Evolutionary conservation across 208 protist genomes (phyloP), one percentile per base, ranked within the genome.

Genomic region (Leptomonas pyrrhocoris): DNA sequence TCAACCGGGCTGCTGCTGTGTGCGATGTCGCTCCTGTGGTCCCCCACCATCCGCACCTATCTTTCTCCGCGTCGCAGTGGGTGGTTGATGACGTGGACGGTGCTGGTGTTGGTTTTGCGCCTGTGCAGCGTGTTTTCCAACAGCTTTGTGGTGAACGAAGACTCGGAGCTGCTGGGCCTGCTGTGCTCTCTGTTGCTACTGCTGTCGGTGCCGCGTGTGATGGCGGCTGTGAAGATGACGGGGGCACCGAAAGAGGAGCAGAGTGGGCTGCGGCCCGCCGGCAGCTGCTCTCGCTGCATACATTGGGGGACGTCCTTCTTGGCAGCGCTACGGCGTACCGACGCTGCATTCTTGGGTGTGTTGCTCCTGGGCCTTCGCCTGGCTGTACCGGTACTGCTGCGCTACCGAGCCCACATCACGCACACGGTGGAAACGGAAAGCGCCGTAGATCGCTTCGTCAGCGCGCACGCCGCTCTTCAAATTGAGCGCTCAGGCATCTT

Each of bases 111-210:
- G 27, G 46, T 89, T 4, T 45, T 90, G 30, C 86, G 86, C 23
- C 40, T 88, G 23, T 74, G 69, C 64, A 66, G 62, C 31, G 67
- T 84, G 60, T 85, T 92, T 68, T 84, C 89, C 21, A 94, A 94
- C 73, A 92, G 89, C 68, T 92, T 92, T 65, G 76, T 89, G 21
- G 69, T 90, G 27, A 85, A 88, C 43, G 89, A 94, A 45, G 83
- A 90, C 69, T 77, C 81, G 16, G 84, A 81, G 56, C 15, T 90
- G 28, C 49, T 83, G 30, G 73, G 69, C 31, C 58, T 88, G 31
- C 57, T 81, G 25, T 61, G 49, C 58, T 71, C 70, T 1, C 58
- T 74, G 43, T 55, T 82, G 34, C 19, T 64, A 51, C 8, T 67
- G 13, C 64, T 89, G 36, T 45, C 70, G 19, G 30, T 81, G 30